Conservation (phyloP, 225 moss, liverwort and hornwort genomes). For the Anthoceros angustus region DNA sequence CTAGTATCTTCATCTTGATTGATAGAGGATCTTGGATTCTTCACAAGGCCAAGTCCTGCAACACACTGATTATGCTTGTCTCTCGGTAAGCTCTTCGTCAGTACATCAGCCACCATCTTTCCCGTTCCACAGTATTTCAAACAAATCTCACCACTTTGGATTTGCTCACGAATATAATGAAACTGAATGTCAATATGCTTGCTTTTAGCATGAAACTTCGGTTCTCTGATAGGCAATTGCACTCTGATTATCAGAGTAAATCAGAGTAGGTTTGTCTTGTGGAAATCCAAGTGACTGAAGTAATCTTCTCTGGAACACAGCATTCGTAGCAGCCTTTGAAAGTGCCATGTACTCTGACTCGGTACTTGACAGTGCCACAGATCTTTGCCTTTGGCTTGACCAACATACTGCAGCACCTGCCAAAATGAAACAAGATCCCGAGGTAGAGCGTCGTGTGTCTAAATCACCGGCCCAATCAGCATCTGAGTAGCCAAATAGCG, state of each 20-base stretch:
- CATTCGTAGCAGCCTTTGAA: not conserved
- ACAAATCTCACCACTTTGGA: no score
- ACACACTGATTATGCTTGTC: no score
- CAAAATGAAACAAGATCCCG: conserved; percentile 8
- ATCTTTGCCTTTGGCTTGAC: conserved; percentile 3
- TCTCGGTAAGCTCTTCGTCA: no score
- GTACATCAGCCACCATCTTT: no score
- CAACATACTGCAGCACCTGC: conserved; percentile 4
- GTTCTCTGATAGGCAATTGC: conserved; percentile 5
- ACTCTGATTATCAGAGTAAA: conserved; percentile 8
- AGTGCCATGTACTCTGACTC: conserved; percentile 8
- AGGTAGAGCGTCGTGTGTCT: conserved; percentile 5
- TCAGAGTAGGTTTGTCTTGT: not conserved
- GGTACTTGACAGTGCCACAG: conserved; percentile 6
- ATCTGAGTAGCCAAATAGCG: conserved; percentile 4
- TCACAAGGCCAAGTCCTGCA: no score
- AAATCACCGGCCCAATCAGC: conserved; percentile 12
- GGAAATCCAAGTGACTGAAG: not conserved
- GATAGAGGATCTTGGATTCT: no score
- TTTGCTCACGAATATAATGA: conserved; percentile 1
- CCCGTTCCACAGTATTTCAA: no score
- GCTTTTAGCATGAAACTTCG: not conserved
- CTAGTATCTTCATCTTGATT: no score
- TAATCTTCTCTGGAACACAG: not conserved
- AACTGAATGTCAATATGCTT: conserved; percentile 4